These are phyloP conservation scores for Backusella circina DNA, from an alignment of 192 early-diverging fungal genomes.

Conservation along the genomic window DNA sequence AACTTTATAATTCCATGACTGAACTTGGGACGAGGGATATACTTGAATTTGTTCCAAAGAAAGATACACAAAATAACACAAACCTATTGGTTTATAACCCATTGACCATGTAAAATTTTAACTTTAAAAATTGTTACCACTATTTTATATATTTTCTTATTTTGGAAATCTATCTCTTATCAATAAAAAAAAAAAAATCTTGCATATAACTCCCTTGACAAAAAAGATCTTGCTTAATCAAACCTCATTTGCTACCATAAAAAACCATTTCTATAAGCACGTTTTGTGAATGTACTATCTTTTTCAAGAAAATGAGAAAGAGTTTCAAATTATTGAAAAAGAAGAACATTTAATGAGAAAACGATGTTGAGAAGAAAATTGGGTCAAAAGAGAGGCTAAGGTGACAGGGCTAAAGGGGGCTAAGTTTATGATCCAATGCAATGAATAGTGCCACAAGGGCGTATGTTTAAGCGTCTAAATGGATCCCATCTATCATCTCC, in stretches of 20 bases:
- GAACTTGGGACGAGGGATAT: constrained; percentile 8
- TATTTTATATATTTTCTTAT: not conserved
- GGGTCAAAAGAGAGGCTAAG: no score
- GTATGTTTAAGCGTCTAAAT: no score
- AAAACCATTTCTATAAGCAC: not conserved
- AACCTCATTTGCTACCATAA: not conserved
- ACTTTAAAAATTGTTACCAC: not conserved
- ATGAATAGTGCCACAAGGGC: no score
- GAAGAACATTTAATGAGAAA: no score
- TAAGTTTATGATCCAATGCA: no score
- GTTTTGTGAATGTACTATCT: no score
- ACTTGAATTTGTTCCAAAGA: not conserved
- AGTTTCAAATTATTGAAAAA: no score
- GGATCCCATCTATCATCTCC: no score
- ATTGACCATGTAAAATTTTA: not conserved
- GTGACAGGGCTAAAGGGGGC: no score
- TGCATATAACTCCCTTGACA: not conserved
- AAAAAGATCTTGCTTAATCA: not conserved
- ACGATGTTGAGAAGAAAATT: no score
- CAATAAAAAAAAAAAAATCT: not conserved
- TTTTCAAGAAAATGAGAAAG: no score
- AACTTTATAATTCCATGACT: constrained; percentile 32
- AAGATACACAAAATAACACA: not conserved
- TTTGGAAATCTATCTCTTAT: not conserved
- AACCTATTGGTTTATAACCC: not conserved